Percentiles rank a stretch among this genome's conserved stretches.
These are phyloP conservation scores for Cyberlindnera sargentensis DNA, from an alignment of 805 yeast genomes.

Conservation along the genomic window DNA sequence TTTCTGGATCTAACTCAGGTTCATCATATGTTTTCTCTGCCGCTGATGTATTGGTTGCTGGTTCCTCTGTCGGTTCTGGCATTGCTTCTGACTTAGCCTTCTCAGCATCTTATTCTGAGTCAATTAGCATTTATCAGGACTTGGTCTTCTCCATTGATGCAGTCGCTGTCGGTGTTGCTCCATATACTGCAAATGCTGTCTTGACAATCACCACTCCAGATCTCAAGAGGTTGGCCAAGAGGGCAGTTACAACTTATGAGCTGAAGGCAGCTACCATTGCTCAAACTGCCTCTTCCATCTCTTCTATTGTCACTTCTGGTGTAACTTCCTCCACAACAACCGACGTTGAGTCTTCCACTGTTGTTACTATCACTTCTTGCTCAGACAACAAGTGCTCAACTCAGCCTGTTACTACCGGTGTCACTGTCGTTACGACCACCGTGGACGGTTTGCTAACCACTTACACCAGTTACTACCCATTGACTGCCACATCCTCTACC, in stretches of 20 bases:
- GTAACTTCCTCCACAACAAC: slow-evolving; percentile 19
- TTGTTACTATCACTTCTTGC: slow-evolving; percentile 11
- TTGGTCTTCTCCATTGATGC: slow-evolving; percentile 30
- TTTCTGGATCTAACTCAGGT: slow-evolving; percentile 47
- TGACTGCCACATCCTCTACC: slow-evolving; percentile 7
- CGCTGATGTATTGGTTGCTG: slow-evolving; percentile 35
- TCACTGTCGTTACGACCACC: slow-evolving; percentile 11
- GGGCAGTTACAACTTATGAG: slow-evolving; percentile 9
- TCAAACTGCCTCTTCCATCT: slow-evolving; percentile 6
- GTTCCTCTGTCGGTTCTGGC: slow-evolving; percentile 22
- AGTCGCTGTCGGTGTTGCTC: slow-evolving; percentile 62
- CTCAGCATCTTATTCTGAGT: slow-evolving; percentile 12
- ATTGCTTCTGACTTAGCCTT: neutral
- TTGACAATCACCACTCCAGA: slow-evolving; percentile 22
- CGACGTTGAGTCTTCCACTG: slow-evolving; percentile 8
- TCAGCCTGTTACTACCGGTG: slow-evolving; percentile 11
- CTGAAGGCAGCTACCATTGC: slow-evolving; percentile 5
- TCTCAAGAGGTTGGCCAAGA: slow-evolving; percentile 14
- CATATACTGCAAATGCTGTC: slow-evolving; percentile 28
- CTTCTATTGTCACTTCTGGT: slow-evolving; percentile 5
- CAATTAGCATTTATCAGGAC: slow-evolving; percentile 30
- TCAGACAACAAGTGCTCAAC: slow-evolving; percentile 1
- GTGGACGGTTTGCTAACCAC: slow-evolving; percentile 27
- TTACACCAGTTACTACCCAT: slow-evolving; percentile 25
- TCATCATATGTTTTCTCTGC: slow-evolving; percentile 22